Conservation (phyloP, 352 stramenopile species). For the Globisporangium yorkense region DNA sequence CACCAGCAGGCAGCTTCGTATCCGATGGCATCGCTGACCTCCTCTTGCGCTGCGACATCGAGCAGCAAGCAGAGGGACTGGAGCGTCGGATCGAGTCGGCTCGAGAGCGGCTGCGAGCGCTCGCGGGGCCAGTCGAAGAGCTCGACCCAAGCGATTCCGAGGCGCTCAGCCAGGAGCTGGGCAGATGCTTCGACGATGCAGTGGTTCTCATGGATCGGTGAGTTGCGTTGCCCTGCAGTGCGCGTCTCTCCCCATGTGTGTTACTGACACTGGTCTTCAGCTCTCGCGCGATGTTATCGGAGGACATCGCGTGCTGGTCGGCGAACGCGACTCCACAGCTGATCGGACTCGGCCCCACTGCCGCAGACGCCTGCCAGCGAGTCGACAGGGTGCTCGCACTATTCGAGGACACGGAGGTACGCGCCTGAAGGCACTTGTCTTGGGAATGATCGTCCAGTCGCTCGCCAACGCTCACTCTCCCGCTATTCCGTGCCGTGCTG, state of each 20-base stretch:
- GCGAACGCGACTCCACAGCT: constrained; percentile 15
- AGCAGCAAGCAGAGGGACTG: constrained; percentile 15
- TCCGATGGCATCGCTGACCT: neutral
- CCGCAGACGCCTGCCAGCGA: constrained; percentile 17
- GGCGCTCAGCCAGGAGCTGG: constrained; percentile 23
- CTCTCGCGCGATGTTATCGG: constrained; percentile 21
- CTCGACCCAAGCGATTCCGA: constrained; percentile 1
- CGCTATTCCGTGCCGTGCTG: neutral
- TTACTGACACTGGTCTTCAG: constrained; percentile 7
- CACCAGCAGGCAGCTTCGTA: no score
- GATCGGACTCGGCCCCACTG: constrained; percentile 23
- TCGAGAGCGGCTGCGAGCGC: constrained; percentile 7
- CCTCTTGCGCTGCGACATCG: neutral
- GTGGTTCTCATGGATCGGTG: constrained; percentile 27
- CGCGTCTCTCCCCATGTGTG: neutral
- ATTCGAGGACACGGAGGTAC: constrained; percentile 29
- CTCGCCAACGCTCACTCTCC: neutral
- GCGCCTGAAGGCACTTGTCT: neutral
- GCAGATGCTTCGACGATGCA: constrained; percentile 18
- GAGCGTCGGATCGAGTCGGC: constrained; percentile 13
- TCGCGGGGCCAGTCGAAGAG: neutral
- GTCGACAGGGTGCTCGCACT: constrained; percentile 31
- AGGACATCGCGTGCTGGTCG: constrained; percentile 23
- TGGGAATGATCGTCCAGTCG: neutral
- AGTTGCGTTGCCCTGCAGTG: neutral